These are phyloP conservation scores for Jamesozyma spencerorum DNA, from an alignment of 805 yeast species.

Conservation along the genomic window DNA sequence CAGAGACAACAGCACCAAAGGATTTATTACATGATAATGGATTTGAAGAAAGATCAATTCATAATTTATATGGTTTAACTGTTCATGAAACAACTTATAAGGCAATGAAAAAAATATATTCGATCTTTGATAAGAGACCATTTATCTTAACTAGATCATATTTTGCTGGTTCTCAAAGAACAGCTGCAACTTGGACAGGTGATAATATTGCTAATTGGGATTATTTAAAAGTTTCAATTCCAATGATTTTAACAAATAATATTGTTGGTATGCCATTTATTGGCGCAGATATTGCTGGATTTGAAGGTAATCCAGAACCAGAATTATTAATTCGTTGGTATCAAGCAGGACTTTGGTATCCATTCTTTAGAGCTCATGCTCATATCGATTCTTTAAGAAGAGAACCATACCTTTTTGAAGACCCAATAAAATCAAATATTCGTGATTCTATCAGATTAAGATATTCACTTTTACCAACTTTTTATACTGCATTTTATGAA, in stretches of 20 bases:
- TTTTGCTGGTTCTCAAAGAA: conserved; percentile 84
- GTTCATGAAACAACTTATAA: conserved; percentile 72
- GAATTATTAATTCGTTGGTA: conserved; percentile 89
- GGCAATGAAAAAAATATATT: conserved; percentile 47
- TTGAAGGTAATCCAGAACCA: conserved; percentile 77
- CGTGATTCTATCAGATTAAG: conserved; percentile 65
- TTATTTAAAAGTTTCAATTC: conserved; percentile 66
- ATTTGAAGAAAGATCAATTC: conserved; percentile 87
- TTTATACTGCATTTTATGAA: conserved; percentile 71
- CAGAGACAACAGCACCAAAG: conserved; percentile 84
- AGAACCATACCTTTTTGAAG: conserved; percentile 85
- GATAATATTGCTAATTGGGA: conserved; percentile 94
- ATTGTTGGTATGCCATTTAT: conserved; percentile 82
- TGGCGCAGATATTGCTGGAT: conserved; percentile 97
- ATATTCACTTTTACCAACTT: conserved; percentile 64
- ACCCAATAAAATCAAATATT: conserved; percentile 56
- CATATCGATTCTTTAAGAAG: conserved; percentile 88
- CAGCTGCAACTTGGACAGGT: conserved; percentile 96
- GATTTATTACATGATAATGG: conserved; percentile 70
- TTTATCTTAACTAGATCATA: conserved; percentile 80
- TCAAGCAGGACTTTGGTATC: conserved; percentile 92
- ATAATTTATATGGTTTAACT: conserved; percentile 74
- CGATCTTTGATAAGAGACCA: conserved; percentile 51
- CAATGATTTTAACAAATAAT: conserved; percentile 78
- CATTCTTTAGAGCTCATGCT: conserved; percentile 94